phyloP scores from a whole-genome alignment of 2,329 filamentous ascomycete species.

The Daldinia sp. region DNA sequence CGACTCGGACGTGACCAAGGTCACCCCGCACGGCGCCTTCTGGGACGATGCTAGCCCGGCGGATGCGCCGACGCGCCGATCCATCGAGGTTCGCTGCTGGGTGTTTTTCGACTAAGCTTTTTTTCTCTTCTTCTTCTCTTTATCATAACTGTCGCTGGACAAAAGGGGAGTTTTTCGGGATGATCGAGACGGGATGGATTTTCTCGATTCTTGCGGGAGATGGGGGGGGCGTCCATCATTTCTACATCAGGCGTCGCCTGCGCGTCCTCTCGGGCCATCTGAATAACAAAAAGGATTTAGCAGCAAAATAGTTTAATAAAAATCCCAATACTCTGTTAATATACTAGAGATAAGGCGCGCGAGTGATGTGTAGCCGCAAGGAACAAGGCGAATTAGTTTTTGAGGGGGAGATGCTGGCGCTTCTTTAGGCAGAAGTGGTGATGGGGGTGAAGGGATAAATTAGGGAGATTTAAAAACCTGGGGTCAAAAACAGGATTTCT shows the following conservation, averaged over 20 bases:
- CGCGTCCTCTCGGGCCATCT: conserved; percentile 5
- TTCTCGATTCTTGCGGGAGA: conserved; percentile 17
- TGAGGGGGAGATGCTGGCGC: conserved; percentile 2
- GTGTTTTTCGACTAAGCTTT: conserved; percentile 40
- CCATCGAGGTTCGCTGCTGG: conserved; percentile 45
- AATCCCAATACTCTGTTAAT: conserved; percentile 24
- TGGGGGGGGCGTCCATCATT: conserved; percentile 22
- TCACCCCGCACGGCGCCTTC: conserved; percentile 44
- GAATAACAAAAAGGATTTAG: conserved; percentile 7
- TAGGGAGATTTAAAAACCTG: conserved; percentile 1
- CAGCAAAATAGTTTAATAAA: conserved; percentile 24
- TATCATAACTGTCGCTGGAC: background rate
- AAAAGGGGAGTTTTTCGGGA: conserved; percentile 8
- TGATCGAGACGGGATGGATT: conserved; percentile 12
- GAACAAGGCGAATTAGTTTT: background rate
- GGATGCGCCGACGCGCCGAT: conserved; percentile 41
- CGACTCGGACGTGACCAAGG: conserved; percentile 43
- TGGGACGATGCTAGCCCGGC: conserved; percentile 42
- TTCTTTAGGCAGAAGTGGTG: conserved; percentile 29
- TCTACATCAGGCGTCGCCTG: conserved; percentile 25
- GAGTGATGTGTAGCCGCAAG: background rate
- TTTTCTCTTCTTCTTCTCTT: no score
- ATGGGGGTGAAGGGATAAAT: conserved; percentile 14
- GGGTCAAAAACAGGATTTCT: conserved; percentile 31
- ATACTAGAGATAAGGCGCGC: conserved; percentile 1